These are phyloP conservation scores for Wickerhamomyces sp. DNA, from an alignment of 1,139 yeast species.

Conservation along the genomic window DNA sequence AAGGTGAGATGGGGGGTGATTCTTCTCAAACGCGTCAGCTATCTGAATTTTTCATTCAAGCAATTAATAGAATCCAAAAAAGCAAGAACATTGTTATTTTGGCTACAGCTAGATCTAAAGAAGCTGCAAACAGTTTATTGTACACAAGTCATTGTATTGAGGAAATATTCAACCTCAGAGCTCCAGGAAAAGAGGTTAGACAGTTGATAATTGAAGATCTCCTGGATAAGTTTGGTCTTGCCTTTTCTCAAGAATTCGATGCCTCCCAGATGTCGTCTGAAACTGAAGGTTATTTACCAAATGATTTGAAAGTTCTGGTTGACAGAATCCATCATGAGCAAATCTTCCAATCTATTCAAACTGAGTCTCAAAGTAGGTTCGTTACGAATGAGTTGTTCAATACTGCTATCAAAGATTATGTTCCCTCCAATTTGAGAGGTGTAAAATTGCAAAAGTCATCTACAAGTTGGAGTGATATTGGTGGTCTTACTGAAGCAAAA, in stretches of 20 bases:
- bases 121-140: conserved; percentile 55
- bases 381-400: conserved; percentile 37
- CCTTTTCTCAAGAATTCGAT: conserved; percentile 39
- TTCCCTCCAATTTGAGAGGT: conserved; percentile 81
- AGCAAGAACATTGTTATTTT: conserved; percentile 28
- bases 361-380: conserved; percentile 12
- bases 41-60: conserved; percentile 29
- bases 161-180: conserved; percentile 50
- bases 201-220: conserved; percentile 46
- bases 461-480: conserved; percentile 82
- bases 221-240: conserved; percentile 28
- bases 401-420: conserved; percentile 58
- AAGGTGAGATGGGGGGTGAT: conserved; percentile 64
- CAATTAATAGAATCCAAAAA: conserved; percentile 33
- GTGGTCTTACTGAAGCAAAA: conserved; percentile 80
- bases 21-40: conserved; percentile 47
- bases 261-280: conserved; percentile 68
- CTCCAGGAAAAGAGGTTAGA: conserved; percentile 70
- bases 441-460: conserved; percentile 78
- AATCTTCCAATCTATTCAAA: conserved; percentile 31
- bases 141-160: conserved; percentile 70
- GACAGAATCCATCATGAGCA: conserved; percentile 74
- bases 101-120: conserved; percentile 56
- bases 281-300: conserved; percentile 87
- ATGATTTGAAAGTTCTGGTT: conserved; percentile 66